These are phyloP conservation scores for Xylaria sp. DNA, from an alignment of 2,329 filamentous ascomycete species.

Conservation along the genomic window DNA sequence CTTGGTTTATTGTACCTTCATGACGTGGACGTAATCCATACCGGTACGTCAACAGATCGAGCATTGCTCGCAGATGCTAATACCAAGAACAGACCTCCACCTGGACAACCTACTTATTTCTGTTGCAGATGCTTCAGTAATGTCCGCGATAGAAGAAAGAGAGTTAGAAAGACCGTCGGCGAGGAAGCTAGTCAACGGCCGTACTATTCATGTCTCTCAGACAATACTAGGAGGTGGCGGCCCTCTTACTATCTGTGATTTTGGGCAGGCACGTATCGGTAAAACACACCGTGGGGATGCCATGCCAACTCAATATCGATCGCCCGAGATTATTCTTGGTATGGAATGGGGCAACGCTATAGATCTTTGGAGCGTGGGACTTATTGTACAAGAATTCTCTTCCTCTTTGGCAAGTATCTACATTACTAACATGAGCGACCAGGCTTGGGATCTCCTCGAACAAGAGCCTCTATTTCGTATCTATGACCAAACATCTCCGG, in stretches of 20 bases:
- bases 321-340: conserved; percentile 29
- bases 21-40: conserved; percentile 18
- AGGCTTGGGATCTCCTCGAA: conserved; percentile 27
- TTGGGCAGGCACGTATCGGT: conserved; percentile 22
- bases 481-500: conserved; percentile 20
- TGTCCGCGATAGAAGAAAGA: conserved; percentile 21
- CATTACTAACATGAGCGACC: conserved; percentile 6
- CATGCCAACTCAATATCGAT: conserved; percentile 23
- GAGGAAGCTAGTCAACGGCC: conserved; percentile 19
- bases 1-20: conserved; percentile 18
- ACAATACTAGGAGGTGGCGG: conserved; percentile 12
- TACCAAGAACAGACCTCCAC: conserved; percentile 17
- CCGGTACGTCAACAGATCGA: conserved; percentile 14
- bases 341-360: conserved; percentile 25
- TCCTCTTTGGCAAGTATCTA: not conserved
- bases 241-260: conserved; percentile 26
- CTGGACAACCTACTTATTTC: conserved; percentile 21
- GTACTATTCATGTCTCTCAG: conserved; percentile 21
- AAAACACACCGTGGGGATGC: conserved; percentile 16
- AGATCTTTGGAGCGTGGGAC: conserved; percentile 29
- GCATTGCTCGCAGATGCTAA: not conserved
- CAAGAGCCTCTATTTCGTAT: conserved; percentile 21
- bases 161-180: conserved; percentile 16
- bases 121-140: conserved; percentile 5
- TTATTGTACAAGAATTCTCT: conserved; percentile 7